Conservation (phyloP, 2,329 filamentous ascomycete genomes). For the Diaporthe nobilis region DNA sequence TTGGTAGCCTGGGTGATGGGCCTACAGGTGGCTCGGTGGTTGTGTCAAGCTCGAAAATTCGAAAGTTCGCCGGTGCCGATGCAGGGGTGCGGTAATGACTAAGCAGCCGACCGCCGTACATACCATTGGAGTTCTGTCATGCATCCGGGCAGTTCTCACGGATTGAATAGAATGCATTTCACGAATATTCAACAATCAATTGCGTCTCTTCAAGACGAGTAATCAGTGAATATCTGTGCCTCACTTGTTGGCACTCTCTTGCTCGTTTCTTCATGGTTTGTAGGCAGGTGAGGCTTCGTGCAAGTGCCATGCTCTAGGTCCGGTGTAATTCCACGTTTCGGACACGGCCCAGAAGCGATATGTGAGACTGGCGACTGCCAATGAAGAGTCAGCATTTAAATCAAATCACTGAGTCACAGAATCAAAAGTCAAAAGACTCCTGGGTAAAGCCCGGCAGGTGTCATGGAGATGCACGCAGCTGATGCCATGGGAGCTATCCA, state of each 20-base stretch:
- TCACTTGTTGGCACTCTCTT: neutral
- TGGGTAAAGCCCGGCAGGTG: neutral
- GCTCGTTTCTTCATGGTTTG: neutral
- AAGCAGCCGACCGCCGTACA: neutral
- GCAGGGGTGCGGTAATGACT: slow-evolving; percentile 29
- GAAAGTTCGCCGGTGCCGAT: slow-evolving; percentile 34
- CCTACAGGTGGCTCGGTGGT: neutral
- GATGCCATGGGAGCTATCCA: slow-evolving; percentile 1
- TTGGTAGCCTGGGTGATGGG: slow-evolving; percentile 5
- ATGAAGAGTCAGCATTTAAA: neutral
- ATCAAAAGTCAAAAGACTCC: neutral
- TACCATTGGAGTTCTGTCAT: neutral
- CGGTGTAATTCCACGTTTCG: neutral
- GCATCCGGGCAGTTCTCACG: neutral
- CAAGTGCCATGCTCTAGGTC: neutral
- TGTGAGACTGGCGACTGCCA: neutral
- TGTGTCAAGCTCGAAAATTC: slow-evolving; percentile 39
- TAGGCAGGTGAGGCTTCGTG: neutral
- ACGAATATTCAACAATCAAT: neutral
- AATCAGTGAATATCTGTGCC: neutral
- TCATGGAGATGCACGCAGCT: slow-evolving; percentile 12
- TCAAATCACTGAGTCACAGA: neutral
- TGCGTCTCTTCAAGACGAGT: neutral
- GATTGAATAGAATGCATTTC: neutral
- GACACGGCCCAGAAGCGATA: neutral